A percentile compares a stretch with the other conserved stretches of the same genome.
Evolutionary conservation across 441 rosid species (phyloP).

Genomic region (Gossypium davidsonii): DNA sequence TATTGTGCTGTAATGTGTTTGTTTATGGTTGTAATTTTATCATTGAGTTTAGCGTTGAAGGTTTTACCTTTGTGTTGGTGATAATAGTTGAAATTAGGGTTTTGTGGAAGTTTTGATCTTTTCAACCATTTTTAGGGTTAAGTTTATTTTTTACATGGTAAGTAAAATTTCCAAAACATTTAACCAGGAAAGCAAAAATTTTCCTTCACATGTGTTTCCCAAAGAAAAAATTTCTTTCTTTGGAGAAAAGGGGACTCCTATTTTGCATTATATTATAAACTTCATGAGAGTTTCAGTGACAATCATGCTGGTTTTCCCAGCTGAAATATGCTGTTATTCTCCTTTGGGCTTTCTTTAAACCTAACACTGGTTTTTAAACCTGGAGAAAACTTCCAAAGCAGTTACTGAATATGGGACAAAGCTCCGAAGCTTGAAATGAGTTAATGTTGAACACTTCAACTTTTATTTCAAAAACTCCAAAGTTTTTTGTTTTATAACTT

Average conservation of each 20-base stretch:
- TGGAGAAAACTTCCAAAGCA: neutral
- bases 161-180: neutral
- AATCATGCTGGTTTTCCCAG: neutral
- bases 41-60: slow-evolving; percentile 16
- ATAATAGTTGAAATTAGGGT: slow-evolving; percentile 19
- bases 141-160: neutral
- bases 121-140: neutral
- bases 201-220: neutral
- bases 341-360: neutral
- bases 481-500: neutral
- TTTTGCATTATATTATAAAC: neutral
- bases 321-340: neutral
- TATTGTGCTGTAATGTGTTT: neutral
- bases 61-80: slow-evolving; percentile 10
- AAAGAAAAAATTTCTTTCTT: neutral
- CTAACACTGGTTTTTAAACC: neutral
- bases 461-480: neutral
- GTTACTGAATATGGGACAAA: neutral
- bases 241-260: neutral
- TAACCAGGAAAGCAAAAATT: neutral
- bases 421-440: neutral
- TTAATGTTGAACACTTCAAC: too few relatives aligned
- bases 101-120: slow-evolving; percentile 5
- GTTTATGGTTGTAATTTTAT: slow-evolving; percentile 5
- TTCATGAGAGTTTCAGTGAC: neutral